Percentiles rank a stretch among this genome's conserved stretches.
Evolutionary conservation across 345 rosid species (phyloP).

Genomic region (Noccaea bulbosa): DNA sequence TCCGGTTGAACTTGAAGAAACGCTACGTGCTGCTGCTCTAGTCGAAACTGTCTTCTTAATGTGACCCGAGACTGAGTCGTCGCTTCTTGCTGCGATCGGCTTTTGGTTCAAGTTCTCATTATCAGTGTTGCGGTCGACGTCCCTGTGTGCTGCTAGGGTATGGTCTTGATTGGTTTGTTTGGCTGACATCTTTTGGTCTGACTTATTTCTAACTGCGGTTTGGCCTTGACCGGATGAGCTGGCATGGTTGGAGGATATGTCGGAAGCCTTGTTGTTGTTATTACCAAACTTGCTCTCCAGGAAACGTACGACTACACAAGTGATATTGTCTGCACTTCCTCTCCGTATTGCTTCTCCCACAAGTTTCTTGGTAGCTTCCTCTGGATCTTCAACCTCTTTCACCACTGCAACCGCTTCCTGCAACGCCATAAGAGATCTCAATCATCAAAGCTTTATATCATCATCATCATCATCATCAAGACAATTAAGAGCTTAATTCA

Average conservation of each 20-base stretch:
- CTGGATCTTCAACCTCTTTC: conserved; percentile 78
- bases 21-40: neutral
- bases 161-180: conserved; percentile 31
- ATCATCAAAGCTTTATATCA: neutral
- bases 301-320: conserved; percentile 90
- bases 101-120: conserved; percentile 20
- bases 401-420: conserved; percentile 93
- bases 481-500: neutral
- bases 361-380: conserved; percentile 80
- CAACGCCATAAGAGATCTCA: neutral
- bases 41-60: neutral
- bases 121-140: conserved; percentile 11
- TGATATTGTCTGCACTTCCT: conserved; percentile 97
- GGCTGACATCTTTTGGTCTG: conserved; percentile 22
- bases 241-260: conserved; percentile 19
- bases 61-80: neutral
- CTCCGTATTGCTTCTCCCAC: conserved; percentile 82
- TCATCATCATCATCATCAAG: neutral
- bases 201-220: neutral
- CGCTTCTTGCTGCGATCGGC: conserved; percentile 5
- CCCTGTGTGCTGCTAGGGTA: neutral
- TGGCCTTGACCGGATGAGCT: conserved; percentile 22
- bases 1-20: neutral
- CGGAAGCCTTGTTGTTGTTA: neutral
- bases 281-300: conserved; percentile 37